Evolutionary conservation across 257 asterid species (phyloP).

Genomic region (Solanum bulbocastanum): DNA sequence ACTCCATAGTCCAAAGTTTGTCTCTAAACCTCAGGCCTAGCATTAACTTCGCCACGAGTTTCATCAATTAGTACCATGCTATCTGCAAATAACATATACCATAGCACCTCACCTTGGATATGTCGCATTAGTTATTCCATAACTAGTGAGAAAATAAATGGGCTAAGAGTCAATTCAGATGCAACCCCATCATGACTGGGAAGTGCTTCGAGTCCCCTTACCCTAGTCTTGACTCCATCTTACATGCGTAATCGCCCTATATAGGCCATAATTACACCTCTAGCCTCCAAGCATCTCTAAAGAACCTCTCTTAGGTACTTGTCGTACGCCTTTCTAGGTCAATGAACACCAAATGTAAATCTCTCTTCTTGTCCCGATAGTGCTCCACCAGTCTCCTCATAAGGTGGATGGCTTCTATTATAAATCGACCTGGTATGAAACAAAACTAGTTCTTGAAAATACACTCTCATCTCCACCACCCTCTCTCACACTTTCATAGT

Average conservation of each 20-base stretch:
- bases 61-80: background rate
- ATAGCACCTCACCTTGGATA: background rate
- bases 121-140: background rate
- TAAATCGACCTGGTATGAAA: no score
- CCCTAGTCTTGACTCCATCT: background rate
- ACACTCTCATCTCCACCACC: background rate
- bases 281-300: background rate
- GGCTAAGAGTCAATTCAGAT: background rate
- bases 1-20: background rate
- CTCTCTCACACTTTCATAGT: background rate
- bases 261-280: background rate
- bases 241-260: background rate
- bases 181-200: background rate
- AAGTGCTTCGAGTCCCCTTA: background rate
- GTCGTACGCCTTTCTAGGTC: background rate
- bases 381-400: background rate
- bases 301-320: background rate
- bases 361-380: background rate
- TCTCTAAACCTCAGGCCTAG: background rate
- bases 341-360: background rate
- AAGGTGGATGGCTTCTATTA: background rate
- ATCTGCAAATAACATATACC: background rate
- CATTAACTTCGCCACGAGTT: background rate
- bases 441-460: background rate
- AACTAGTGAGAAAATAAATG: no score